Conservation (phyloP, 2,329 filamentous ascomycete genomes). For the Escovopsis sp. region DNA sequence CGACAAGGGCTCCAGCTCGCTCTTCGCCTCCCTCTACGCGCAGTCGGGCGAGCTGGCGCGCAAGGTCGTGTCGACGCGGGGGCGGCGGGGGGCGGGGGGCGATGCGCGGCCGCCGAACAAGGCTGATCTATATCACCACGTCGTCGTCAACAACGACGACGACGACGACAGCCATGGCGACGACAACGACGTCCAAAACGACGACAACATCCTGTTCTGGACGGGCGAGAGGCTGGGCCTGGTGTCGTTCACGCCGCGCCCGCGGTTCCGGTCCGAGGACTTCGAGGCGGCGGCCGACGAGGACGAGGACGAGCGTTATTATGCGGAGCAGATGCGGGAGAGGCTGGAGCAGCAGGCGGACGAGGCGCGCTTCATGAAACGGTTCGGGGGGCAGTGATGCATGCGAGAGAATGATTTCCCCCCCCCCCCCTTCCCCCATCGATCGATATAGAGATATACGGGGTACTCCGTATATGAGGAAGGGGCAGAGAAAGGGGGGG, state of each 20-base stretch:
- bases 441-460: too few relatives aligned
- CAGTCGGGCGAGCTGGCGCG: conserved; percentile 57
- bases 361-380: conserved; percentile 60
- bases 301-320: conserved; percentile 42
- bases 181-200: too few relatives aligned
- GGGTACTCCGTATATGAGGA: too few relatives aligned
- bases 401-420: too few relatives aligned
- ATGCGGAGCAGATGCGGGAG: conserved; percentile 56
- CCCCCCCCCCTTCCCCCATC: too few relatives aligned
- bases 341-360: conserved; percentile 66
- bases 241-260: conserved; percentile 43
- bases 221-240: conserved; percentile 74
- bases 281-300: conserved; percentile 32
- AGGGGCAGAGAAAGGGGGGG: too few relatives aligned
- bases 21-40: conserved; percentile 37
- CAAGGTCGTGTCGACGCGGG: conserved; percentile 55
- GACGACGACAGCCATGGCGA: too few relatives aligned
- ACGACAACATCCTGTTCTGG: conserved; percentile 67
- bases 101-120: too few relatives aligned
- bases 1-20: conserved; percentile 26
- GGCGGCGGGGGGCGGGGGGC: conserved; percentile 11
- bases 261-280: conserved; percentile 33
- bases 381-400: conserved; percentile 28
- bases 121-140: conserved; percentile 1
- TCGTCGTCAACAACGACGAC: conserved; percentile 24